Percentiles rank a stretch among this genome's conserved stretches.
These are phyloP conservation scores for Neurospora africana DNA, from an alignment of 495 filamentous ascomycete genomes.

Conservation along the genomic window DNA sequence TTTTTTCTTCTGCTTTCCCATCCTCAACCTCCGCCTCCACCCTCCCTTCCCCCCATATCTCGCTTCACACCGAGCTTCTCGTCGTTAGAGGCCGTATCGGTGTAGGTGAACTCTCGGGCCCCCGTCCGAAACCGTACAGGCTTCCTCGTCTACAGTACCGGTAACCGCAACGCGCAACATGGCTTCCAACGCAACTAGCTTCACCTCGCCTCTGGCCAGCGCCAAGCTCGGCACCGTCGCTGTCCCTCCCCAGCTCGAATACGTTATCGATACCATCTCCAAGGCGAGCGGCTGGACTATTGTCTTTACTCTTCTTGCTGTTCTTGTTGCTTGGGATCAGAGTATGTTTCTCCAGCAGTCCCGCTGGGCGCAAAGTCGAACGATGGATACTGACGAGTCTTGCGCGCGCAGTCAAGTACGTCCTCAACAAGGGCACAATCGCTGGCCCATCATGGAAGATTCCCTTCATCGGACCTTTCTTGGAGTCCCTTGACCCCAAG, in stretches of 20 bases:
- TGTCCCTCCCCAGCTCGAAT: constrained; percentile 34
- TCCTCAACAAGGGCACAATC: constrained; percentile 77
- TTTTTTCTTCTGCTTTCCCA: constrained; percentile 2
- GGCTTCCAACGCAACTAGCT: constrained; percentile 57
- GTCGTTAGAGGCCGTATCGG: not conserved
- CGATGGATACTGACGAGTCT: constrained; percentile 4
- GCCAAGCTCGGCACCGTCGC: constrained; percentile 39
- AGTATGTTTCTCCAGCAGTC: constrained; percentile 39
- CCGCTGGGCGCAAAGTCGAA: not conserved
- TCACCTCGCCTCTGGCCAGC: constrained; percentile 67
- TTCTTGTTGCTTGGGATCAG: constrained; percentile 78
- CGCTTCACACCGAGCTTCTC: not conserved
- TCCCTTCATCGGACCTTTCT: constrained; percentile 93
- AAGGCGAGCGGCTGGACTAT: constrained; percentile 54
- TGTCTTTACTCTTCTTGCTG: constrained; percentile 51
- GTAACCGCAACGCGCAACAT: constrained; percentile 30
- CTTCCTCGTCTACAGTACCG: not conserved
- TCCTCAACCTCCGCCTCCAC: not conserved
- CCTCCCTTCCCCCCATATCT: not conserved
- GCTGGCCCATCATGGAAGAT: constrained; percentile 73
- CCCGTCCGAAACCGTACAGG: not conserved
- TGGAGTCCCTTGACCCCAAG: constrained; percentile 83
- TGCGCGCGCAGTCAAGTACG: constrained; percentile 58
- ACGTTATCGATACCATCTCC: constrained; percentile 31
- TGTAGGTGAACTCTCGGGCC: not conserved